phyloP scores from a whole-genome alignment of 2,329 filamentous ascomycete species.

The Diaporthe citri region DNA sequence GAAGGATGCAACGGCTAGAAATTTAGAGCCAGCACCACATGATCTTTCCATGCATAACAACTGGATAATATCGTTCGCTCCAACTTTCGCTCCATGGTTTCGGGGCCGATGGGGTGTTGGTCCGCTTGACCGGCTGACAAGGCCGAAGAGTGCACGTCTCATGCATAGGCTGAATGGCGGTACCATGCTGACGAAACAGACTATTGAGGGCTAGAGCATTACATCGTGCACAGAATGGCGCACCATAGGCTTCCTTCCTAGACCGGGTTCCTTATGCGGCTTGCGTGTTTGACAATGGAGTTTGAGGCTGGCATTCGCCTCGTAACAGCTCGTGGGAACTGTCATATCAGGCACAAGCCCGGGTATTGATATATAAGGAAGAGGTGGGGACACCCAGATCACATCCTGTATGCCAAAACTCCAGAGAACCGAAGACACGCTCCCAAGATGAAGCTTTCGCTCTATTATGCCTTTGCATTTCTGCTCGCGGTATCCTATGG shows the following conservation, averaged over 20 bases:
- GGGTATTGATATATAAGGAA: not conserved
- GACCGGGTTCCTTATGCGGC: not conserved
- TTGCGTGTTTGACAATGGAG: not conserved
- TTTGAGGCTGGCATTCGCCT: not conserved
- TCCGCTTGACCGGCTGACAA: not conserved
- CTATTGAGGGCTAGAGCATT: constrained; percentile 19
- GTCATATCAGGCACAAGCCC: not conserved
- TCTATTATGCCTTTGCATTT: not conserved
- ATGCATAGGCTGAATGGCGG: constrained; percentile 21
- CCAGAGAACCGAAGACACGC: not conserved
- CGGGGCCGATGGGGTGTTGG: not conserved
- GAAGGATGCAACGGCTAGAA: not conserved
- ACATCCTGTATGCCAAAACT: not conserved
- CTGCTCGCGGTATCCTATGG: constrained; percentile 1
- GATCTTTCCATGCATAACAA: not conserved
- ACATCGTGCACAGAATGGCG: not conserved
- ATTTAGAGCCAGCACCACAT: not conserved
- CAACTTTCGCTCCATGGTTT: not conserved
- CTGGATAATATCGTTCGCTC: not conserved
- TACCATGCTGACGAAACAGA: not conserved
- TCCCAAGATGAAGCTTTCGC: not conserved
- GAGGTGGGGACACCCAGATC: not conserved
- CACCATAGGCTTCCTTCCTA: not conserved
- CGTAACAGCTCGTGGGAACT: not conserved
- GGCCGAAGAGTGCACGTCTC: not conserved